Evolutionary conservation across 148 eudicot species (phyloP), one percentile per base, ranked within the genome.

Genomic region (Camellia lanceoleosa): DNA sequence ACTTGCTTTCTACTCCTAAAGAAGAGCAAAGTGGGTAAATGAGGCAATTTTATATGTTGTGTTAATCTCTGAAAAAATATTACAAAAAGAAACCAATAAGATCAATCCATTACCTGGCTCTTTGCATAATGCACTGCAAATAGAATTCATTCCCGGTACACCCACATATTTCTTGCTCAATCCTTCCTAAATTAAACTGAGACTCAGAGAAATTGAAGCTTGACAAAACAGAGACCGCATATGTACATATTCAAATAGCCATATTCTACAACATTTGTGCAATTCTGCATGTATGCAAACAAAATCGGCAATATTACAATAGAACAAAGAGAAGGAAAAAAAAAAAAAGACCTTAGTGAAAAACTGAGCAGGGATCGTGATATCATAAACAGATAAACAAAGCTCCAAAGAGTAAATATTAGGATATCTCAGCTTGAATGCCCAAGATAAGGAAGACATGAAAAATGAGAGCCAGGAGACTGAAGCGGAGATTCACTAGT

Each of bases 121-220:
- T 10, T 81, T 59, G 86, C 93, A 89, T 79, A 93, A 86, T 77
- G 93, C 91, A 84, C 77, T 89, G 87, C 98, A 93, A 79, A 96
- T 87, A 60, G 97, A 92, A 85, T 94, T 96, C 99, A 96, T 96
- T 79, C 97, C 97, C 67, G 98, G 97, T 80, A 93, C 79, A 49
- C 97, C 99, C 47, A 96, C 95, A 82, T 87, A 96, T 82, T 87
- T 96, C 91, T 85, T 91, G 87, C 82, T 76, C 61, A 85, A 76
- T 78, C 79, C 86, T 68, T 90, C 95, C 98, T 96, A 88, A 75
- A 89, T 82, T 70, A 52, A 80, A 85, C 62, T 68, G 68, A 55
- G 54, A 73, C 38, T 85, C 59, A 80, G 83, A 11, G 30, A 73
- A 3, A 62, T 5, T 30, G 42, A 14, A 19, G 64, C 56, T 9